A percentile compares a stretch with the other conserved stretches of the same genome.
phyloP scores from a whole-genome alignment of 176 grass and related monocot genomes.

The Calamus simplicifolius region DNA sequence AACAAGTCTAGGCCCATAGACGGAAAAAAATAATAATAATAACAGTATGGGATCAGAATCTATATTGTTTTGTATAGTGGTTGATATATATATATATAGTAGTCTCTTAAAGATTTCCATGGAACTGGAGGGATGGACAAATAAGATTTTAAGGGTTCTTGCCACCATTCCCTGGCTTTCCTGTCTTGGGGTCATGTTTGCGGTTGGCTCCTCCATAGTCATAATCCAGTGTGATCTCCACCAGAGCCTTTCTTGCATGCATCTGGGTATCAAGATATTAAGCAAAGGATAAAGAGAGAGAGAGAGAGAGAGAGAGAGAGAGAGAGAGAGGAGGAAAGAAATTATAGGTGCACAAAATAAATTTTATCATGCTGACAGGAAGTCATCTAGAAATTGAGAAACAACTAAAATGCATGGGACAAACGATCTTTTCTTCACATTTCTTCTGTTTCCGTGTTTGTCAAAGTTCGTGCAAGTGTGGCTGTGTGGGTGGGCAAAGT shows the following conservation, averaged over 20 bases:
- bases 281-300: conserved; percentile 10
- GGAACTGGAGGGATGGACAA: not conserved
- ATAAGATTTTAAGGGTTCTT: conserved; percentile 39
- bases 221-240: conserved; percentile 59
- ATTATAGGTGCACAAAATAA: not conserved
- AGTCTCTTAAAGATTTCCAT: not conserved
- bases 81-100: not conserved
- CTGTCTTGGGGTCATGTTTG: conserved; percentile 60
- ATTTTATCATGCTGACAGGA: not conserved
- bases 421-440: too few relatives aligned
- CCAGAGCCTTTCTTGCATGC: conserved; percentile 53
- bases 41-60: not conserved
- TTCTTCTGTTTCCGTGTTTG: too few relatives aligned
- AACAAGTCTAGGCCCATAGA: not conserved
- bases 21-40: not conserved
- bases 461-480: too few relatives aligned
- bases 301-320: not conserved
- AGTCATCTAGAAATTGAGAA: not conserved
- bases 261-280: conserved; percentile 16
- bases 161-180: conserved; percentile 51
- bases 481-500: too few relatives aligned
- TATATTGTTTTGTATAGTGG: not conserved
- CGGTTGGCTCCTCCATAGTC: conserved; percentile 69
- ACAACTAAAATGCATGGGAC: too few relatives aligned
- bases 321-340: not conserved